Evolutionary conservation across 2,329 filamentous ascomycete species (phyloP).

Genomic region (Aspergillus niger): DNA sequence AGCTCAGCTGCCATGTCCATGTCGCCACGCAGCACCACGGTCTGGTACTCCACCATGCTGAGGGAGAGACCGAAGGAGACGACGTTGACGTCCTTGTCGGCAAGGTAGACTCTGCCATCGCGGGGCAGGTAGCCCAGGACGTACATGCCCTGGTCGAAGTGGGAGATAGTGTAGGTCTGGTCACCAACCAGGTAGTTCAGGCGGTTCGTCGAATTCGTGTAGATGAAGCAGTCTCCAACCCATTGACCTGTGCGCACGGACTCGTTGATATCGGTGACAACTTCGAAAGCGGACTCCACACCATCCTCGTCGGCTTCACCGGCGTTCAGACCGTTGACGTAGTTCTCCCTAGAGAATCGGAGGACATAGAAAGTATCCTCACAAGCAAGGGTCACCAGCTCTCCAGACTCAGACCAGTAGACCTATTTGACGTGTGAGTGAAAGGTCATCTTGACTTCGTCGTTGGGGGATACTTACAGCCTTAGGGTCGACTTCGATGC

Average conservation of each 20-base stretch:
- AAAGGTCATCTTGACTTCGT: neutral
- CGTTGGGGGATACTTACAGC: conserved; percentile 46
- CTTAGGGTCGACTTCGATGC: conserved; percentile 78
- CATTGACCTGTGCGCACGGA: conserved; percentile 92
- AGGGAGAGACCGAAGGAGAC: conserved; percentile 90
- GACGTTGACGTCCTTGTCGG: conserved; percentile 91
- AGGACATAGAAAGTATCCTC: conserved; percentile 96
- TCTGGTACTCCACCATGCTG: conserved; percentile 94
- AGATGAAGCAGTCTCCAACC: conserved; percentile 99
- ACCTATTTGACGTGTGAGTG: conserved; percentile 56
- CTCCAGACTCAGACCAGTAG: conserved; percentile 97
- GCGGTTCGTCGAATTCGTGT: conserved; percentile 94
- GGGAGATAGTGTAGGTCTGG: conserved; percentile 95
- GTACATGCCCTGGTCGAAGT: conserved; percentile 96
- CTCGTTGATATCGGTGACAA: conserved; percentile 94
- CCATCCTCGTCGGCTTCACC: conserved; percentile 86
- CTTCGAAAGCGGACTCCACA: conserved; percentile 92
- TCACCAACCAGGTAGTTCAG: conserved; percentile 97
- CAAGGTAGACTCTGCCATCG: conserved; percentile 91
- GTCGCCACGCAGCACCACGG: conserved; percentile 87
- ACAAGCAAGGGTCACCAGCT: conserved; percentile 88
- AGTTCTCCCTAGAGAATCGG: conserved; percentile 86
- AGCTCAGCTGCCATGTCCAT: conserved; percentile 88
- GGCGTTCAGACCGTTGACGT: conserved; percentile 76
- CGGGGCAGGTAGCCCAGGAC: conserved; percentile 92